Conservation (phyloP, 108 stramenopile genomes). For the Cylindrotheca fusiformis region DNA sequence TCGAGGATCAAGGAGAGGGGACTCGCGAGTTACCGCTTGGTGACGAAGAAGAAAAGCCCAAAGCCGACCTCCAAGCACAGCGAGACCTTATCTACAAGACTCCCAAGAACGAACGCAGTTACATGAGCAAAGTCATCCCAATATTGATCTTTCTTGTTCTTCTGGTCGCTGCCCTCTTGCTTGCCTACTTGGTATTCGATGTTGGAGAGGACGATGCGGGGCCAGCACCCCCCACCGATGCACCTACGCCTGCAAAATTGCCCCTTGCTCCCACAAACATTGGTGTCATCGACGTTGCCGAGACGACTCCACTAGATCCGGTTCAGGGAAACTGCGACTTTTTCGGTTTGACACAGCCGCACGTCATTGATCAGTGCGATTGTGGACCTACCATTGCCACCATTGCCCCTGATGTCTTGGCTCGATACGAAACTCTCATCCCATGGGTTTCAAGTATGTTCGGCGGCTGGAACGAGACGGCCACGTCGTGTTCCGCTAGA, state of each 20-base stretch:
- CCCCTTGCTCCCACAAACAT: slow-evolving; percentile 24
- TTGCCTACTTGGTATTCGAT: slow-evolving; percentile 25
- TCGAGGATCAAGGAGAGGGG: background rate
- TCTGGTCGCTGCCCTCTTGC: slow-evolving; percentile 9
- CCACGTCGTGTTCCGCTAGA: slow-evolving; percentile 21
- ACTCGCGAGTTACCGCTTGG: background rate
- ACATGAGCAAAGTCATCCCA: slow-evolving; percentile 15
- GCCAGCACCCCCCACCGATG: slow-evolving; percentile 5
- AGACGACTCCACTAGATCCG: slow-evolving; percentile 18
- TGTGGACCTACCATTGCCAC: slow-evolving; percentile 7
- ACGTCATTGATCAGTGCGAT: slow-evolving; percentile 37
- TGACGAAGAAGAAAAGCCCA: background rate
- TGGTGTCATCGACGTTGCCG: slow-evolving; percentile 18
- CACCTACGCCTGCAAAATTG: slow-evolving; percentile 15
- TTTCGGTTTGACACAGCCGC: slow-evolving; percentile 14
- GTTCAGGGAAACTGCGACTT: slow-evolving; percentile 24
- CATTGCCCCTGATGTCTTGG: slow-evolving; percentile 24
- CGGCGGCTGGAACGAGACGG: slow-evolving; percentile 20
- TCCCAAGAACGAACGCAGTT: background rate
- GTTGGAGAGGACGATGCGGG: slow-evolving; percentile 14
- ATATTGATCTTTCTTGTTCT: slow-evolving; percentile 4
- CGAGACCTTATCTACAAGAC: background rate
- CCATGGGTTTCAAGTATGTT: slow-evolving; percentile 10
- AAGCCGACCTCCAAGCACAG: background rate
- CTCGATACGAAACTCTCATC: slow-evolving; percentile 19